Evolutionary conservation across 1,284 basidiomycete species (phyloP), one percentile per base, ranked within the genome.

Genomic region (Malassezia caprae): DNA sequence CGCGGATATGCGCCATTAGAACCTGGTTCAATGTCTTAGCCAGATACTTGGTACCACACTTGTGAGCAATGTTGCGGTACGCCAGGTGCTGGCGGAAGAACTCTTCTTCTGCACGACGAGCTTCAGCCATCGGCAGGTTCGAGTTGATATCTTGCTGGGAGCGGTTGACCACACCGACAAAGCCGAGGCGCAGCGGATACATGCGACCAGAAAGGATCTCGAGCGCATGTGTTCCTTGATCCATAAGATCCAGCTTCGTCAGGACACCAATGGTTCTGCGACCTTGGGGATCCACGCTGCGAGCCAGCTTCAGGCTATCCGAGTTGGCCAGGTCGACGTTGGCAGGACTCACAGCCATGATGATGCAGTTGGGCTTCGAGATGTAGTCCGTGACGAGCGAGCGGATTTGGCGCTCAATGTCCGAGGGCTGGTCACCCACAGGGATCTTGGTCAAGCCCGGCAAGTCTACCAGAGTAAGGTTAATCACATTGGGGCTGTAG

Each of bases 231-330:
- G 84, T 81, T 55, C 88, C 85, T 0, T 90, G 83, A 28, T 85
- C 80, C 17, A 99, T 90, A n/a, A 99, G 79, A 72, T 99, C 93
- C 90, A 99, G 93, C 81, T 99, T 99, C 37, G 94, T 99, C 42
- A 99, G 82, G 4, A 99, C 94, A 30, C 94, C 93, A 64, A 99
- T 91, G 0, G 94, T 98, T 21, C 93, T 83, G 54, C 90, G 79
- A 6, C 94, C 93, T 8, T 96, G 79, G 1, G 93, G 93, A 72
- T 99, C 93, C 3, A 96, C 88, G 60, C 87, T 86, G 40, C 90
- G 81, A 72, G 88, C 90, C 0, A 94, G 90, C 31, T 90, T 81
- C 40, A 99, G 78, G 0, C 93, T 94, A 5, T 94, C 93, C 1
- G 90, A 96, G 76, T 99, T 98, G 58, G 93, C 93, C 8, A 99